These are phyloP conservation scores for Blastomyces emzantsi DNA, from an alignment of 2,329 filamentous ascomycete species.

Conservation along the genomic window DNA sequence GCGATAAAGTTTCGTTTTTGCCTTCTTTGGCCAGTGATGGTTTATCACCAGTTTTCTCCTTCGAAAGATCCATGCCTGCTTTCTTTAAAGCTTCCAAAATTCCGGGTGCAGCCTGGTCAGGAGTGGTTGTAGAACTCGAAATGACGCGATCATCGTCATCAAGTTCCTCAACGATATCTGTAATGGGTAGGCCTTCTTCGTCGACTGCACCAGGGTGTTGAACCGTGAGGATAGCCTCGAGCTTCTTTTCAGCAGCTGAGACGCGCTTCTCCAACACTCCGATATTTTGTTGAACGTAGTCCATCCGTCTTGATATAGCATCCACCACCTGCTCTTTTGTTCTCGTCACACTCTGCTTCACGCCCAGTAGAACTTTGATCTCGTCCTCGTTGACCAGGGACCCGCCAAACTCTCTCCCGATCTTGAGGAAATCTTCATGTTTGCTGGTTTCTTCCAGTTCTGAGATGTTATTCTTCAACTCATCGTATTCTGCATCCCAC, in stretches of 20 bases:
- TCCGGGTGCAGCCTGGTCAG: constrained; percentile 57
- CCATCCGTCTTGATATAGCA: constrained; percentile 64
- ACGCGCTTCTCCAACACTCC: constrained; percentile 64
- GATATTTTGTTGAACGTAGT: constrained; percentile 82
- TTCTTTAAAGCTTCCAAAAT: constrained; percentile 66
- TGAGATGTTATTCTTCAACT: constrained; percentile 71
- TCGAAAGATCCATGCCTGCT: constrained; percentile 54
- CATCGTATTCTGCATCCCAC: constrained; percentile 87
- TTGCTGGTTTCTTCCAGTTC: constrained; percentile 43
- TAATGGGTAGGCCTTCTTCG: constrained; percentile 63
- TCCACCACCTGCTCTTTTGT: constrained; percentile 55
- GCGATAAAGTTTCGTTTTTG: constrained; percentile 3
- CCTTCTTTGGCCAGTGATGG: constrained; percentile 12
- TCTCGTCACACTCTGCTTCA: constrained; percentile 37
- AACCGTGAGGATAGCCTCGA: constrained; percentile 54
- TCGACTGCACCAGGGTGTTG: constrained; percentile 43
- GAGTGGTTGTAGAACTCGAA: constrained; percentile 55
- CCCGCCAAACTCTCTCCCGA: constrained; percentile 38
- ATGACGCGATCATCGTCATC: constrained; percentile 85
- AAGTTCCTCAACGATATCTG: constrained; percentile 84
- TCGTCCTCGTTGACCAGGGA: constrained; percentile 42
- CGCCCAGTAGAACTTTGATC: constrained; percentile 46
- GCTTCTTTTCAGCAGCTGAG: constrained; percentile 57
- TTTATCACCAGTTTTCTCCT: constrained; percentile 15
- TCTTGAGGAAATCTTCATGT: constrained; percentile 46